These are phyloP conservation scores for Blepharisma undulans DNA, from an alignment of 169 alveolate genomes.

Conservation along the genomic window DNA sequence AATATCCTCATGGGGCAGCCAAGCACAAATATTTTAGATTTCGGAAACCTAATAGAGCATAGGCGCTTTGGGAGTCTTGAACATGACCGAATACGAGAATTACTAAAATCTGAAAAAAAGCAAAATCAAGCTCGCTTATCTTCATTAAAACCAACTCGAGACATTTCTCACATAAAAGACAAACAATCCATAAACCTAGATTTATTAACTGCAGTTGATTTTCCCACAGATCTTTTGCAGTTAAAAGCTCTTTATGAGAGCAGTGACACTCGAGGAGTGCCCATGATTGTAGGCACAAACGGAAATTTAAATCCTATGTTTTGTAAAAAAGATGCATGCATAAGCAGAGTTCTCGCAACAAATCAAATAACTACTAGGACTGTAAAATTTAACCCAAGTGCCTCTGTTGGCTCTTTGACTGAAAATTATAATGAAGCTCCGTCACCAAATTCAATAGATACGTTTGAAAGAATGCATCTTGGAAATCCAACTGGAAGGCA, in stretches of 20 bases:
- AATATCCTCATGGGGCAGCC: not conserved
- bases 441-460: not conserved
- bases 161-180: conserved; percentile 11
- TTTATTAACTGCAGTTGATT: not conserved
- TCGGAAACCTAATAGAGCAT: not conserved
- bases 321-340: not conserved
- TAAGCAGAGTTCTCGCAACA: not conserved
- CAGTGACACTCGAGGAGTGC: not conserved
- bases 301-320: not conserved
- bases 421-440: not conserved
- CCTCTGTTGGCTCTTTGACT: not conserved
- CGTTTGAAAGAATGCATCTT: not conserved
- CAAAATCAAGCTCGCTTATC: not conserved
- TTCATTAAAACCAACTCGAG: not conserved
- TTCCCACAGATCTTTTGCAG: not conserved
- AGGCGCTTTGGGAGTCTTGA: not conserved
- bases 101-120: not conserved
- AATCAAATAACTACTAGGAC: not conserved
- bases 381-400: not conserved
- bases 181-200: not conserved
- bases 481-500: conserved; percentile 33
- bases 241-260: not conserved
- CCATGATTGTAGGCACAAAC: not conserved
- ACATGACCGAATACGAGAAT: not conserved
- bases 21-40: not conserved